Conservation (phyloP, 2,329 filamentous ascomycete species). For the Aspergillus felis region DNA sequence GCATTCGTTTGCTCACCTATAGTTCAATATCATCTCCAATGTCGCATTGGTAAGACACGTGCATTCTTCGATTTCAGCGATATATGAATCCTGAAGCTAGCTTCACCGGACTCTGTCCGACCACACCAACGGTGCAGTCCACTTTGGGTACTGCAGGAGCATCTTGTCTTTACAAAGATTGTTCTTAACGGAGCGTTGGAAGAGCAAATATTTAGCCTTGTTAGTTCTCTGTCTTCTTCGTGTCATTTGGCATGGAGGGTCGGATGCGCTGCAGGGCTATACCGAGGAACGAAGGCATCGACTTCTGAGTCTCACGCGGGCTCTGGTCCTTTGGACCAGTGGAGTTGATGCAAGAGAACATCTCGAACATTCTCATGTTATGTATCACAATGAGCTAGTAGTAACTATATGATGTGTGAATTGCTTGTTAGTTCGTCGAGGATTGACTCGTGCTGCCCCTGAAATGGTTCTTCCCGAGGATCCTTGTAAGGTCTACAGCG, state of each 20-base stretch:
- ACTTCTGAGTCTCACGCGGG: slow-evolving; percentile 19
- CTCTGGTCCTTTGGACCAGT: slow-evolving; percentile 22
- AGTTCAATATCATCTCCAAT: background rate
- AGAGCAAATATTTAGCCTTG: slow-evolving; percentile 47
- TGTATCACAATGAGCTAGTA: background rate
- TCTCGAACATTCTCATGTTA: slow-evolving; percentile 31
- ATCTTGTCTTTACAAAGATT: slow-evolving; percentile 61
- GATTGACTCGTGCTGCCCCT: background rate
- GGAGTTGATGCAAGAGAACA: slow-evolving; percentile 39
- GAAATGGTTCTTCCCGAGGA: background rate
- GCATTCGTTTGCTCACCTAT: background rate
- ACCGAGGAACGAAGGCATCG: slow-evolving; percentile 36
- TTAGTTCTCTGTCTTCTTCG: slow-evolving; percentile 22
- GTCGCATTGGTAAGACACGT: background rate
- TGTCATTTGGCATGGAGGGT: slow-evolving; percentile 11
- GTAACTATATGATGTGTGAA: background rate
- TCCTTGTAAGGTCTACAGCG: background rate
- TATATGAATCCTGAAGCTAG: slow-evolving; percentile 1
- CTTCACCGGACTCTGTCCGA: background rate
- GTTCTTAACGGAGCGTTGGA: slow-evolving; percentile 81
- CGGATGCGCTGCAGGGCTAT: slow-evolving; percentile 15
- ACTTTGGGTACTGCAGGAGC: slow-evolving; percentile 69
- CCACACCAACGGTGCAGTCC: slow-evolving; percentile 65
- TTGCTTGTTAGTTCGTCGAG: background rate
- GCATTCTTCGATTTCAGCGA: background rate